Base-by-base conservation (phyloP, 139 green algal genomes). In the Micractinium sp. region DNA sequence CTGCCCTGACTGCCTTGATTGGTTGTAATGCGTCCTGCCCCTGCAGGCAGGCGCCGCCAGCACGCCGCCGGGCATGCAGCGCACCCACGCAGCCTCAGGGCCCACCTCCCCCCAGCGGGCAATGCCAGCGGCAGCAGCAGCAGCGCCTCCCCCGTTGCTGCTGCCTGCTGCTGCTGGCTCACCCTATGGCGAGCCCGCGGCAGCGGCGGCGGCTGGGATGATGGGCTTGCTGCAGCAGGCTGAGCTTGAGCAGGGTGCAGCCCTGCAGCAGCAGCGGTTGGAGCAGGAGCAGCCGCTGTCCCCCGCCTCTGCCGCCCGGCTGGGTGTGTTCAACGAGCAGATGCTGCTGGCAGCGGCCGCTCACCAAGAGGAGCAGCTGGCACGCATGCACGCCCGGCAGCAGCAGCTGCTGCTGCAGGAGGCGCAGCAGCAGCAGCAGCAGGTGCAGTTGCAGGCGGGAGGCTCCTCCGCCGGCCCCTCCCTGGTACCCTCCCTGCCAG, bases 271-370 rank as follows among this genome's bases (percentile, higher is more conserved):
- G 81, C 60, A 86, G 81, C 60, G 3, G 41, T 16, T 29, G 27
- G 18, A 31, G 41, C 75, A 41, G 79, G 47, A 69, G 79, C 79
- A 41, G 41, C 74, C 63, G 56, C 56, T 86, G 56, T 75, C 81
- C 0, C 81, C 81, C 33, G 33, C 56, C n/a, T 86, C 81, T 33
- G 56, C 81, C 23, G 60, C 56, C 16, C 33, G 56, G 29, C 81
- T 86, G 33, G 81, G 56, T 18, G 81, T 38, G n/a, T 86, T 86
- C 60, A 86, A 75, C 81, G 56, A 86, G 81, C 60, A 75, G 18
- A 86, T 86, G 81, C 35, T 76, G 81, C 31, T 86, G 31, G 81
- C 81, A 2, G 81, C 33, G 3, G 56, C 47, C 9, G 79, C 79
- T 15, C 79, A 85, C 27, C 47, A 69, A 29, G 79, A 60, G 20